Percentiles rank a stretch among this genome's conserved stretches.
Evolutionary conservation across 495 filamentous ascomycete genomes (phyloP).

Genomic region (Penicillium verhagenii): DNA sequence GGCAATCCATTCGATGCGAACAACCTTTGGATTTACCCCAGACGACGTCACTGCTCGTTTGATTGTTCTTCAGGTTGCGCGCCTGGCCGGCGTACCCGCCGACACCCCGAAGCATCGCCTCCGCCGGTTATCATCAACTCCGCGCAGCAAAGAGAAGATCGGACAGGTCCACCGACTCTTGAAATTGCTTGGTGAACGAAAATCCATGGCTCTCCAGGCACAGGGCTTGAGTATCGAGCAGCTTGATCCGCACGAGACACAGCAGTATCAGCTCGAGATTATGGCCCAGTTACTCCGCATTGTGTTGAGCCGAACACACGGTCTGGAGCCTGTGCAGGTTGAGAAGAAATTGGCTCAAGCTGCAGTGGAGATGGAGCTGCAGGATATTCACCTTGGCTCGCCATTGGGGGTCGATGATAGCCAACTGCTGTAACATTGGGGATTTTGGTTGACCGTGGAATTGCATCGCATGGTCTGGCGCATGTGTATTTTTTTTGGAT

Average conservation of each 20-base stretch:
- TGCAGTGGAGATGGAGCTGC: conserved; percentile 56
- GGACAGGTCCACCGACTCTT: conserved; percentile 37
- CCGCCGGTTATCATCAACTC: conserved; percentile 42
- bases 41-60: conserved; percentile 48
- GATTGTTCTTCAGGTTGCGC: conserved; percentile 51
- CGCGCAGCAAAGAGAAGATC: conserved; percentile 46
- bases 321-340: conserved; percentile 28
- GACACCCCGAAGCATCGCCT: conserved; percentile 42
- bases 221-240: conserved; percentile 37
- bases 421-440: conserved; percentile 24
- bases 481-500: conserved; percentile 1
- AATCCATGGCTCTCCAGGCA: conserved; percentile 31
- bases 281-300: conserved; percentile 50
- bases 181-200: conserved; percentile 37
- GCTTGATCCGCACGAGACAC: conserved; percentile 38
- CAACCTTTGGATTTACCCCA: conserved; percentile 54
- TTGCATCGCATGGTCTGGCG: conserved; percentile 19
- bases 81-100: conserved; percentile 41
- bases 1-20: conserved; percentile 54
- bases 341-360: conserved; percentile 45
- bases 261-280: conserved; percentile 51
- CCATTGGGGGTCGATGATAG: conserved; percentile 30
- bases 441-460: neutral
- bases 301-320: conserved; percentile 47
- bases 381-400: conserved; percentile 32